Conservation (phyloP, 768 basidiomycete genomes). For the Pleurotus ostreatus region DNA sequence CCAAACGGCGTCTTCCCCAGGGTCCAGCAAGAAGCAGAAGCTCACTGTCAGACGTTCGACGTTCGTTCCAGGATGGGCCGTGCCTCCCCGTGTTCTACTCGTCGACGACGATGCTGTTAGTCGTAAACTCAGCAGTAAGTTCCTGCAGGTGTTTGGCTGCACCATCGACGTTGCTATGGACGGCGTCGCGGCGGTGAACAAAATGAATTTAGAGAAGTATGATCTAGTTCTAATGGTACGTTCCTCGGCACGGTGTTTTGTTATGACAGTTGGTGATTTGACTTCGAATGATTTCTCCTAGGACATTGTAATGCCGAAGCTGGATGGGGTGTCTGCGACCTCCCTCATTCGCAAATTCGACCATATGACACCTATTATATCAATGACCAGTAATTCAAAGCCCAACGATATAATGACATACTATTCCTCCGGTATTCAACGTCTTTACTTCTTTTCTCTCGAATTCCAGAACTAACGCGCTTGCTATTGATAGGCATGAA, state of each 20-base stretch:
- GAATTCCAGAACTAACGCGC: background rate
- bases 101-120: slow-evolving; percentile 97
- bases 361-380: slow-evolving; percentile 93
- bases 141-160: slow-evolving; percentile 93
- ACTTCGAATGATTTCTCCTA: slow-evolving; percentile 21
- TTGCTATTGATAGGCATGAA: slow-evolving; percentile 70
- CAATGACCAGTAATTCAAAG: slow-evolving; percentile 95
- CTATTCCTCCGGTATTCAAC: slow-evolving; percentile 56
- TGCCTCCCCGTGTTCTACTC: slow-evolving; percentile 84
- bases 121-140: slow-evolving; percentile 84
- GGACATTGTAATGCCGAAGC: slow-evolving; percentile 95
- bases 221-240: slow-evolving; percentile 90
- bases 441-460: slow-evolving; percentile 9
- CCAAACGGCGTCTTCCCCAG: slow-evolving; percentile 10
- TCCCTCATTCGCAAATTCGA: slow-evolving; percentile 94
- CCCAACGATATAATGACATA: slow-evolving; percentile 93
- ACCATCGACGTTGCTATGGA: slow-evolving; percentile 93
- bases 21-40: slow-evolving; percentile 30
- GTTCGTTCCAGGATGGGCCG: slow-evolving; percentile 88
- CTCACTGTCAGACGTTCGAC: slow-evolving; percentile 71
- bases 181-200: slow-evolving; percentile 87
- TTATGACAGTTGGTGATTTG: slow-evolving; percentile 8
- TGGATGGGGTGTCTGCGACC: slow-evolving; percentile 88
- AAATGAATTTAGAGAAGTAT: slow-evolving; percentile 96
- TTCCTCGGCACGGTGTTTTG: slow-evolving; percentile 20